Percentiles rank a stretch among this genome's conserved stretches.
Evolutionary conservation across 2,329 filamentous ascomycete species (phyloP).

Genomic region (Cladosporium sp.): DNA sequence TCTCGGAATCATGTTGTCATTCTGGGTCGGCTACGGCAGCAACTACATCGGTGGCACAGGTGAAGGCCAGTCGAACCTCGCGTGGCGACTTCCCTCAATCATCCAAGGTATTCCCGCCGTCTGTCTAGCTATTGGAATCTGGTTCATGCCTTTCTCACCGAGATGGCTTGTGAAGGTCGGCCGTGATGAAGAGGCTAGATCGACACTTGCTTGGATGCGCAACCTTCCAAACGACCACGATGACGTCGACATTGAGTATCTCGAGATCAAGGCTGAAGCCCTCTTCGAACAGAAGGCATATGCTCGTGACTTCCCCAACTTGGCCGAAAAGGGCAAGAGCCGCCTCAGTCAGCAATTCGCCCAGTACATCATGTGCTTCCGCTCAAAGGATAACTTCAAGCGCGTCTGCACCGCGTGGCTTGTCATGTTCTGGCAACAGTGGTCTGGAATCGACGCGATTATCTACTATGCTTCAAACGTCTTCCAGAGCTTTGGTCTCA

Average conservation of each 20-base stretch:
- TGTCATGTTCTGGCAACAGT: slow-evolving; percentile 29
- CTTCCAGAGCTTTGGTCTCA: slow-evolving; percentile 21
- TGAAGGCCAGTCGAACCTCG: slow-evolving; percentile 31
- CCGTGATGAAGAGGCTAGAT: slow-evolving; percentile 30
- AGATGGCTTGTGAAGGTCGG: slow-evolving; percentile 33
- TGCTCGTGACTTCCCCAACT: slow-evolving; percentile 23
- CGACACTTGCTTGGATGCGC: slow-evolving; percentile 29
- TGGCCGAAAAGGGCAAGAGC: slow-evolving; percentile 11
- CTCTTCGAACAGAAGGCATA: slow-evolving; percentile 31
- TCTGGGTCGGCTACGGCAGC: slow-evolving; percentile 27
- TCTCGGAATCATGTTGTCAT: slow-evolving; percentile 15
- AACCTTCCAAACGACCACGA: slow-evolving; percentile 26
- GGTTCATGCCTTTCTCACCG: slow-evolving; percentile 31
- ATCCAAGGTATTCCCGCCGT: slow-evolving; percentile 45
- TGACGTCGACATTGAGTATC: slow-evolving; percentile 30
- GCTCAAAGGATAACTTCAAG: slow-evolving; percentile 26
- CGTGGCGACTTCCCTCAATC: slow-evolving; percentile 50
- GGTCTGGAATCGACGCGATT: slow-evolving; percentile 50
- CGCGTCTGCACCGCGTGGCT: slow-evolving; percentile 26
- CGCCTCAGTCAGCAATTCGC: slow-evolving; percentile 19
- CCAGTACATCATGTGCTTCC: slow-evolving; percentile 23
- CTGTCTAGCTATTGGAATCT: slow-evolving; percentile 33
- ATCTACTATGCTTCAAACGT: slow-evolving; percentile 45
- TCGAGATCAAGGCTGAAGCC: slow-evolving; percentile 33
- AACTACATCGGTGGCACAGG: slow-evolving; percentile 30